Evolutionary conservation across 2,329 filamentous ascomycete genomes (phyloP).

Genomic region (Fusarium lateritium): DNA sequence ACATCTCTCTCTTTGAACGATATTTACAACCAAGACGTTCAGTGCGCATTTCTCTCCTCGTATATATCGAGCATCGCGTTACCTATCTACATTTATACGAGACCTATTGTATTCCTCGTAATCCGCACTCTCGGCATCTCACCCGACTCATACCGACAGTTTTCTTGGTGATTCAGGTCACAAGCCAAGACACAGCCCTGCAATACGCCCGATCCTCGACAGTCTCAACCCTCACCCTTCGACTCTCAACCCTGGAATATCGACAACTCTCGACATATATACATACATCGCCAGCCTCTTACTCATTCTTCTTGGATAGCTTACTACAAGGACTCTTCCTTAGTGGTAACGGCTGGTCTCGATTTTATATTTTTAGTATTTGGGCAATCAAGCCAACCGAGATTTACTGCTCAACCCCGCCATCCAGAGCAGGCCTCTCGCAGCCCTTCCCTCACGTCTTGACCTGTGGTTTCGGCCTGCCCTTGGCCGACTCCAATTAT

Average conservation of each 20-base stretch:
- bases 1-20: constrained; percentile 37
- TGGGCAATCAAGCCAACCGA: constrained; percentile 40
- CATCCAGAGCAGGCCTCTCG: constrained; percentile 40
- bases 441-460: constrained; percentile 38
- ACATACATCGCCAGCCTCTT: constrained; percentile 1
- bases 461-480: constrained; percentile 39
- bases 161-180: constrained; percentile 43
- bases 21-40: constrained; percentile 40
- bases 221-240: constrained; percentile 31
- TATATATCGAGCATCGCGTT: neutral
- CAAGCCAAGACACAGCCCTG: constrained; percentile 41
- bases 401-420: constrained; percentile 50
- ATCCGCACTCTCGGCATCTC: constrained; percentile 3
- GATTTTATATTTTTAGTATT: constrained; percentile 27
- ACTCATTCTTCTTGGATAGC: constrained; percentile 5
- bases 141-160: constrained; percentile 23
- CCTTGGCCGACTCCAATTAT: constrained; percentile 56
- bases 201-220: constrained; percentile 26
- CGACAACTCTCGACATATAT: constrained; percentile 31
- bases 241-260: constrained; percentile 36
- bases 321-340: constrained; percentile 24
- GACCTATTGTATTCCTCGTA: constrained; percentile 2
- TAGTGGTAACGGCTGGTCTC: constrained; percentile 27
- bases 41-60: constrained; percentile 27
- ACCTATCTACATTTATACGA: neutral